These are phyloP conservation scores for Fragaria iinumae DNA, from an alignment of 306 rosid genomes.

Conservation along the genomic window DNA sequence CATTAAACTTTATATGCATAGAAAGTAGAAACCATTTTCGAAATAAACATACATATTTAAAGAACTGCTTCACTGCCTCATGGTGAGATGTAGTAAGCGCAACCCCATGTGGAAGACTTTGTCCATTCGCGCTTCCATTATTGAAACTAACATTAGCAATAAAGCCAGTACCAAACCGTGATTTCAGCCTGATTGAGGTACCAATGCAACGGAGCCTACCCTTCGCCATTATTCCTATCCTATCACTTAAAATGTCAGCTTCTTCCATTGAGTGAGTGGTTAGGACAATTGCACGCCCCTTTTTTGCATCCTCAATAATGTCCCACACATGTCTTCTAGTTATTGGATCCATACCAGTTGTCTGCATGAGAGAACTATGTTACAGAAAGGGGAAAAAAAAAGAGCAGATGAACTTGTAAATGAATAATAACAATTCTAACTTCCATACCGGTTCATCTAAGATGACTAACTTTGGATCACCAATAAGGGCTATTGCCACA, in stretches of 20 bases:
- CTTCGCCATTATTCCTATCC: slow-evolving; percentile 96
- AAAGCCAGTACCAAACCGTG: slow-evolving; percentile 85
- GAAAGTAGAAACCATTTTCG: slow-evolving; percentile 10
- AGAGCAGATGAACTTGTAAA: slow-evolving; percentile 16
- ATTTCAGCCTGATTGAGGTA: slow-evolving; percentile 80
- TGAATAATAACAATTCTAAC: slow-evolving; percentile 9
- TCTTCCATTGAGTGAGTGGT: slow-evolving; percentile 99
- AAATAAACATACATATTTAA: slow-evolving; percentile 60
- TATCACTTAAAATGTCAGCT: slow-evolving; percentile 88
- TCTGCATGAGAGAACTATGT: slow-evolving; percentile 43
- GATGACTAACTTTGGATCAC: slow-evolving; percentile 85
- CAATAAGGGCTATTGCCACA: slow-evolving; percentile 91
- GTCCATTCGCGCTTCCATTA: slow-evolving; percentile 36
- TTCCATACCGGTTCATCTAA: slow-evolving; percentile 88
- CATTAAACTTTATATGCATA: slow-evolving; percentile 9
- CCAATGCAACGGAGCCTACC: slow-evolving; percentile 94
- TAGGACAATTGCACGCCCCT: slow-evolving; percentile 78
- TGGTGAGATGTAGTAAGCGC: slow-evolving; percentile 34
- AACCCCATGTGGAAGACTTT: slow-evolving; percentile 39
- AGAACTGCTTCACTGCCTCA: slow-evolving; percentile 74
- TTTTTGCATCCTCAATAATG: slow-evolving; percentile 80
- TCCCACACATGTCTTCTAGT: slow-evolving; percentile 98
- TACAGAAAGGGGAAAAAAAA: neutral
- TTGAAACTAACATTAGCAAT: slow-evolving; percentile 65
- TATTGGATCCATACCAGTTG: slow-evolving; percentile 97